phyloP scores from a whole-genome alignment of 805 yeast genomes.

The Schwanniomyces yamadae region DNA sequence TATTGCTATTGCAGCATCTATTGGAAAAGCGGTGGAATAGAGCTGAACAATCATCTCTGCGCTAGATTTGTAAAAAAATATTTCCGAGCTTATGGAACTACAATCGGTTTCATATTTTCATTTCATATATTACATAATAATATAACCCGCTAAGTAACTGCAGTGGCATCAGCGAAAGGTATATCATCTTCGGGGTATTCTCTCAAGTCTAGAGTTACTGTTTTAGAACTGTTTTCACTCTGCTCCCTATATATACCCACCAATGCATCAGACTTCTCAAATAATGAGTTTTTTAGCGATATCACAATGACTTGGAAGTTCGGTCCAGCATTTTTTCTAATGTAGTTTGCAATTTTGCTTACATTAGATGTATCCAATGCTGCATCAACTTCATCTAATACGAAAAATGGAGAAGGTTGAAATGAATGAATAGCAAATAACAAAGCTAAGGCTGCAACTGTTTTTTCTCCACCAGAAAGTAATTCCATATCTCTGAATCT shows the following conservation, averaged over 20 bases:
- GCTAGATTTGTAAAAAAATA: too few species aligned
- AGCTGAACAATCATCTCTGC: too few species aligned
- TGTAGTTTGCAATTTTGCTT: conserved; percentile 80
- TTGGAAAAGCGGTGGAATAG: too few species aligned
- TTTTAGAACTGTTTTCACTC: conserved; percentile 64
- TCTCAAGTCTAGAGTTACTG: conserved; percentile 70
- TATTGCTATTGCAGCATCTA: too few species aligned
- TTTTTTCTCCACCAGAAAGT: conserved; percentile 94
- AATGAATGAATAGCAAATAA: conserved; percentile 86
- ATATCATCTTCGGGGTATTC: conserved; percentile 47
- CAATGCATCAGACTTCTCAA: conserved; percentile 83
- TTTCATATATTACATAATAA: too few species aligned
- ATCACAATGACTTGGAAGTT: conserved; percentile 90
- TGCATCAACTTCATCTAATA: conserved; percentile 96
- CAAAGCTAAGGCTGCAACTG: conserved; percentile 92
- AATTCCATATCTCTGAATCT: conserved; percentile 90
- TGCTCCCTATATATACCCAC: conserved; percentile 93
- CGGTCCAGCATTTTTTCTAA: conserved; percentile 70
- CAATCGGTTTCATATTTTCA: too few species aligned
- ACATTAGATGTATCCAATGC: conserved; percentile 92
- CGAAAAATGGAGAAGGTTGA: conserved; percentile 94
- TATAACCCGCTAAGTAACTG: too few species aligned
- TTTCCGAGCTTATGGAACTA: too few species aligned
- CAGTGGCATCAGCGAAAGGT: conserved; percentile 9
- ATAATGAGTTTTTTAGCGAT: conserved; percentile 81